Conservation (phyloP, 2,329 filamentous ascomycete species). For the Talaromyces sp. region DNA sequence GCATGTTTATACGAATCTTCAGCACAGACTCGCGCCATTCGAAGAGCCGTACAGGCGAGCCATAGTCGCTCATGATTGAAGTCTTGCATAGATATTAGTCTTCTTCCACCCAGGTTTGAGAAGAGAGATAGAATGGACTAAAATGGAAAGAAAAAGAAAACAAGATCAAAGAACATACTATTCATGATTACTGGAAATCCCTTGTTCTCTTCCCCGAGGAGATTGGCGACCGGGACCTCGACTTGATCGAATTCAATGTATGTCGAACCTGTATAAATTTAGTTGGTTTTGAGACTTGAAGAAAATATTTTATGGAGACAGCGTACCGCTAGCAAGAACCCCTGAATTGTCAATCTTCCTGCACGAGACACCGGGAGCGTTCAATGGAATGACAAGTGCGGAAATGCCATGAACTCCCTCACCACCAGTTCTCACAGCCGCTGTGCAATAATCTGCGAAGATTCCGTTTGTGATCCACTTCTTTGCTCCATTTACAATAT, state of each 20-base stretch:
- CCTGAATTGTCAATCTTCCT: conserved; percentile 61
- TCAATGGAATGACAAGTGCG: conserved; percentile 60
- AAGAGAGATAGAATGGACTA: too few relatives aligned
- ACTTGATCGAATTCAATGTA: conserved; percentile 76
- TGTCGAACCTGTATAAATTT: conserved; percentile 47
- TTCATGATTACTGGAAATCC: conserved; percentile 76
- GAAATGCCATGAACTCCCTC: conserved; percentile 59
- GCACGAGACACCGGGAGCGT: conserved; percentile 52
- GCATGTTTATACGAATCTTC: conserved; percentile 58
- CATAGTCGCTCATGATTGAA: conserved; percentile 64
- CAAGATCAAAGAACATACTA: too few relatives aligned
- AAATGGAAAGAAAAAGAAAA: too few relatives aligned
- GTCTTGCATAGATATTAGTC: conserved; percentile 30
- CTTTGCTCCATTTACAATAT: conserved; percentile 64
- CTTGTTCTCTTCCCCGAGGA: conserved; percentile 69
- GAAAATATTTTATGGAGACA: neutral
- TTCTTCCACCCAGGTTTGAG: neutral
- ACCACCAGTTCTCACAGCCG: conserved; percentile 62
- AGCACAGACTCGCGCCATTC: conserved; percentile 60
- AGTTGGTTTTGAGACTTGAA: neutral
- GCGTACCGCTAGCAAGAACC: conserved; percentile 57
- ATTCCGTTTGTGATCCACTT: conserved; percentile 66
- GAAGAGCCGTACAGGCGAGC: conserved; percentile 60
- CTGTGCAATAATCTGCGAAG: conserved; percentile 61
- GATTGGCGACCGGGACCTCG: conserved; percentile 67